phyloP scores from a whole-genome alignment of 2,329 filamentous ascomycete species.

The Pochonia chlamydosporia region DNA sequence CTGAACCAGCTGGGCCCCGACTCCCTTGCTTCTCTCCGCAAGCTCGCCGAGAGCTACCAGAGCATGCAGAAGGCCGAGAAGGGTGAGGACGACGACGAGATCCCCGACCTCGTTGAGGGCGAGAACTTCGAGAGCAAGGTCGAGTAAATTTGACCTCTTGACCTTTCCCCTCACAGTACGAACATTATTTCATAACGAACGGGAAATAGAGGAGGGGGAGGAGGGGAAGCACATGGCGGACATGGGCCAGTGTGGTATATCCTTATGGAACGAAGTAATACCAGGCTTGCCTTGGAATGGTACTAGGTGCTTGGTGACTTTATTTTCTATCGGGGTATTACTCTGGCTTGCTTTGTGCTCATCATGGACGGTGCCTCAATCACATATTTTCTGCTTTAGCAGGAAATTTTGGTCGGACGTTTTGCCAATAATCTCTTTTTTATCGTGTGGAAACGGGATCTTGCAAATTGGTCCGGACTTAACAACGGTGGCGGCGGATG shows the following conservation, averaged over 20 bases:
- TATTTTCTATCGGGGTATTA: neutral
- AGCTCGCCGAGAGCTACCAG: constrained; percentile 99
- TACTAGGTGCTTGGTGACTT: neutral
- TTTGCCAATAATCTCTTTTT: neutral
- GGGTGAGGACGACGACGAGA: constrained; percentile 85
- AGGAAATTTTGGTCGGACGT: neutral
- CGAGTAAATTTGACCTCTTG: constrained; percentile 54
- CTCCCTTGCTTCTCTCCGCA: constrained; percentile 93
- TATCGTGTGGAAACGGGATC: neutral
- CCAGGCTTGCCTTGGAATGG: constrained; percentile 3
- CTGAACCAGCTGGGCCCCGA: constrained; percentile 99
- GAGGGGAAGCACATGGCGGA: constrained; percentile 6
- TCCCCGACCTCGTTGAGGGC: constrained; percentile 92
- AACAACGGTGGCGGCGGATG: constrained; percentile 18
- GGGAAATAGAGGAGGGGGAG: constrained; percentile 3
- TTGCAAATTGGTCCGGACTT: constrained; percentile 18
- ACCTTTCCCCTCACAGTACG: constrained; percentile 7
- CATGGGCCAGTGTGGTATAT: constrained; percentile 3
- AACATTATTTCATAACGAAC: constrained; percentile 8
- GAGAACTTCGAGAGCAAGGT: constrained; percentile 99
- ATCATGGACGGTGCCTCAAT: neutral
- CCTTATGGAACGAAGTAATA: constrained; percentile 4
- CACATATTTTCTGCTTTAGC: neutral
- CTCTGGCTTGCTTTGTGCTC: neutral
- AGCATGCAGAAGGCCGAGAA: constrained; percentile 94